These are phyloP conservation scores for Cyclotella cryptica DNA, from an alignment of 108 stramenopile species.

Conservation along the genomic window DNA sequence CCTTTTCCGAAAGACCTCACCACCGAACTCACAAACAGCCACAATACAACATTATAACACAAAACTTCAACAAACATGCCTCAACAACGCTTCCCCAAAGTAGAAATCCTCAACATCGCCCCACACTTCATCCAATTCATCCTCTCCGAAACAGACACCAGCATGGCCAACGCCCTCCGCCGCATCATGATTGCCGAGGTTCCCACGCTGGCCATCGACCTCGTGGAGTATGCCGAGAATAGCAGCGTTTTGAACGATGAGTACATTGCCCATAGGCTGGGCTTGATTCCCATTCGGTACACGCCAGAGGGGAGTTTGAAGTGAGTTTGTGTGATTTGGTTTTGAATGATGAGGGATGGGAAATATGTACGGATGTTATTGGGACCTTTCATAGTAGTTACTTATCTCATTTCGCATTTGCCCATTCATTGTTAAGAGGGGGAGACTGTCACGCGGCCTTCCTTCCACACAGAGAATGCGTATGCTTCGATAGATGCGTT, in stretches of 20 bases:
- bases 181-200: slow-evolving; percentile 98
- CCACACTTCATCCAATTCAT: slow-evolving; percentile 92
- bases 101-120: slow-evolving; percentile 74
- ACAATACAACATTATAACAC: not conserved
- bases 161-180: slow-evolving; percentile 94
- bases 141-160: slow-evolving; percentile 93
- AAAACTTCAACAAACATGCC: slow-evolving; percentile 62
- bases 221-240: slow-evolving; percentile 95
- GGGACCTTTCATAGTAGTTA: not conserved
- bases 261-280: slow-evolving; percentile 97
- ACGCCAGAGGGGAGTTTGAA: slow-evolving; percentile 68
- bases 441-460: slow-evolving; percentile 17
- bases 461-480: slow-evolving; percentile 15
- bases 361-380: not conserved
- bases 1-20: too few relatives aligned
- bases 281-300: slow-evolving; percentile 92
- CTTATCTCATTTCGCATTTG: not conserved
- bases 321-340: slow-evolving; percentile 35
- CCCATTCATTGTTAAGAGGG: not conserved
- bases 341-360: not conserved
- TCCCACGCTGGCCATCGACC: slow-evolving; percentile 95
- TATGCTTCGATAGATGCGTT: slow-evolving; percentile 72
- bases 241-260: slow-evolving; percentile 96
- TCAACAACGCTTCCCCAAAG: slow-evolving; percentile 89
- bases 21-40: too few relatives aligned